Conservation (phyloP, 345 rosid species). For the Garcia nutans region DNA sequence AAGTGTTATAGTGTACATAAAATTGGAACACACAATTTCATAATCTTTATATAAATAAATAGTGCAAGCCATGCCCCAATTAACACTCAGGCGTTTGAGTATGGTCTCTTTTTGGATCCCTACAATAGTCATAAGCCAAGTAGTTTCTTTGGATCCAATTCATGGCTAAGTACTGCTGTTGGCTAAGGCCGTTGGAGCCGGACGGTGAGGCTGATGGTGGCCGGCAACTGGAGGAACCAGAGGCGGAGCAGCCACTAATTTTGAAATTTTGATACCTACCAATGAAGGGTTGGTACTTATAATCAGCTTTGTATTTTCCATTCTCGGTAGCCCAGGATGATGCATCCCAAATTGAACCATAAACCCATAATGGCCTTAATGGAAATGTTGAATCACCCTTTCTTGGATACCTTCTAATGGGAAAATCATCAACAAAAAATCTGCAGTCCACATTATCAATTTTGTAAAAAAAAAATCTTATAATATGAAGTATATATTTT, state of each 20-base stretch:
- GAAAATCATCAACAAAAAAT: conserved; percentile 87
- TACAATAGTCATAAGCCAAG: conserved; percentile 78
- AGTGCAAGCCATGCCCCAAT: background rate
- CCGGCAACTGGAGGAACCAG: conserved; percentile 40
- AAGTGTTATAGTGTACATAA: no score
- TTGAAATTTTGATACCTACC: conserved; percentile 65
- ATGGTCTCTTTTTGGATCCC: conserved; percentile 73
- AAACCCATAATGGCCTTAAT: conserved; percentile 68
- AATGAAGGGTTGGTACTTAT: conserved; percentile 73
- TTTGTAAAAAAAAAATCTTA: no score
- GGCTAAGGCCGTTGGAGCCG: conserved; percentile 46
- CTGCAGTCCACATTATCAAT: conserved; percentile 32
- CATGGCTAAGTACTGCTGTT: conserved; percentile 62
- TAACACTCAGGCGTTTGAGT: conserved; percentile 82
- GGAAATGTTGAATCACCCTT: conserved; percentile 72
- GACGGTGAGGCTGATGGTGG: conserved; percentile 49
- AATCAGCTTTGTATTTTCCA: conserved; percentile 78
- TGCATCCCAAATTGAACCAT: conserved; percentile 94
- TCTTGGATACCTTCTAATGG: conserved; percentile 67
- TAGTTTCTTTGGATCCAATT: conserved; percentile 69
- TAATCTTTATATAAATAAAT: no score
- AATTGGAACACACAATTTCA: no score
- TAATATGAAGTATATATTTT: no score
- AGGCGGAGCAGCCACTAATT: conserved; percentile 51
- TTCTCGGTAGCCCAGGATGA: conserved; percentile 94